These are phyloP conservation scores for Saccharomyces hybrid DNA, from an alignment of 1,139 yeast species.

Conservation along the genomic window DNA sequence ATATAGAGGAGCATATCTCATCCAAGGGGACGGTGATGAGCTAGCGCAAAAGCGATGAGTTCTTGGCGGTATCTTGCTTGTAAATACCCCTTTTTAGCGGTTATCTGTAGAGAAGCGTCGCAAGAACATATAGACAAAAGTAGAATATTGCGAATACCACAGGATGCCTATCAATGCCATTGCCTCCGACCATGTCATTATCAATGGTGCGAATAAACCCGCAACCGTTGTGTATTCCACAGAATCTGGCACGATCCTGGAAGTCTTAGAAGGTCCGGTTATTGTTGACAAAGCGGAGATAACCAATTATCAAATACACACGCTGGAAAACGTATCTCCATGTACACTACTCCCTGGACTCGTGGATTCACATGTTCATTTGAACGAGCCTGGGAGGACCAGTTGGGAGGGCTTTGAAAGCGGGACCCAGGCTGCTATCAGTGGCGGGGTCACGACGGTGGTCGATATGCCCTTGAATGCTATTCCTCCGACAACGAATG, in stretches of 20 bases:
- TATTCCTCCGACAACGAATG: constrained; percentile 87
- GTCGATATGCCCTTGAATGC: constrained; percentile 96
- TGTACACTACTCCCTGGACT: constrained; percentile 75
- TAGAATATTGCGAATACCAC: neutral
- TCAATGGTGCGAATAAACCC: constrained; percentile 44
- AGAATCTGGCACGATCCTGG: constrained; percentile 58
- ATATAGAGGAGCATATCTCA: neutral
- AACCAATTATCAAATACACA: constrained; percentile 38
- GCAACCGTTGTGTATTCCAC: constrained; percentile 64
- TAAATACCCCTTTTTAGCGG: neutral
- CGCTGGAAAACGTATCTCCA: constrained; percentile 55
- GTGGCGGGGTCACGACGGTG: constrained; percentile 94
- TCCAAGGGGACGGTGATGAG: neutral
- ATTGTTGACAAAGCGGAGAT: constrained; percentile 36
- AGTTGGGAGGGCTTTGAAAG: constrained; percentile 96
- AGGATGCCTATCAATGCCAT: constrained; percentile 52
- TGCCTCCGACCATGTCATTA: constrained; percentile 56
- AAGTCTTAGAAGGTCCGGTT: constrained; percentile 37
- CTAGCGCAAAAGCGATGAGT: neutral
- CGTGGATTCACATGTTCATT: constrained; percentile 88
- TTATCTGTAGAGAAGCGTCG: neutral
- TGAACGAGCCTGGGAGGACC: constrained; percentile 90
- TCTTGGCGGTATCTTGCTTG: neutral
- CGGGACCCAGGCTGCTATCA: constrained; percentile 86
- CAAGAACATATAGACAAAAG: neutral